These are phyloP conservation scores for Blastobotrys attinorum DNA, from an alignment of 805 yeast genomes.

Conservation along the genomic window DNA sequence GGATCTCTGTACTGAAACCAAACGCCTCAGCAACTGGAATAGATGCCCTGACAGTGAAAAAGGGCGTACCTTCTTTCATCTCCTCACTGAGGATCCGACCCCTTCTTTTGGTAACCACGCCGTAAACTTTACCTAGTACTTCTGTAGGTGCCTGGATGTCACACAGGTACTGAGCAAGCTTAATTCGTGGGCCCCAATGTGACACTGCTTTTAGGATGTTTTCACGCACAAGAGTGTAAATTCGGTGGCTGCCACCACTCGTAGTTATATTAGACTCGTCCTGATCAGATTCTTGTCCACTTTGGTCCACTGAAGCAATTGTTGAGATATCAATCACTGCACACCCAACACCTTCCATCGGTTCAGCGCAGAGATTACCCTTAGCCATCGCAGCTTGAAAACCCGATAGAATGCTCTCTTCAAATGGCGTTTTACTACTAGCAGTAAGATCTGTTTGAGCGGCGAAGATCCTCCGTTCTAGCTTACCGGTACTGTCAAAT, in stretches of 20 bases:
- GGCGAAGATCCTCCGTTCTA: conserved; percentile 31
- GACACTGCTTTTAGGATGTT: conserved; percentile 61
- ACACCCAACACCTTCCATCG: conserved; percentile 71
- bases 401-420: conserved; percentile 67
- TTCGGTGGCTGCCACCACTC: conserved; percentile 73
- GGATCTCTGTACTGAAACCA: conserved; percentile 91
- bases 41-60: conserved; percentile 76
- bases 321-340: conserved; percentile 25
- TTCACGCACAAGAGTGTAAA: conserved; percentile 66
- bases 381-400: conserved; percentile 73
- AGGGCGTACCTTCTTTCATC: conserved; percentile 97
- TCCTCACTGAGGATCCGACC: conserved; percentile 87
- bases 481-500: conserved; percentile 40
- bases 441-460: conserved; percentile 1
- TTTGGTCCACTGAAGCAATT: not conserved
- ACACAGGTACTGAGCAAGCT: conserved; percentile 89
- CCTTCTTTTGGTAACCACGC: conserved; percentile 81
- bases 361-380: conserved; percentile 88
- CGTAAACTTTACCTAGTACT: conserved; percentile 90
- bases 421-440: conserved; percentile 30
- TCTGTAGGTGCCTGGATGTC: conserved; percentile 94
- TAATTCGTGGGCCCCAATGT: conserved; percentile 80
- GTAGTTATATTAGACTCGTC: conserved; percentile 31
- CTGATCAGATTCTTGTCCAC: conserved; percentile 17
- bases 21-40: conserved; percentile 94